phyloP scores from a whole-genome alignment of 306 rosid species.

The Hylodesmum podocarpum region DNA sequence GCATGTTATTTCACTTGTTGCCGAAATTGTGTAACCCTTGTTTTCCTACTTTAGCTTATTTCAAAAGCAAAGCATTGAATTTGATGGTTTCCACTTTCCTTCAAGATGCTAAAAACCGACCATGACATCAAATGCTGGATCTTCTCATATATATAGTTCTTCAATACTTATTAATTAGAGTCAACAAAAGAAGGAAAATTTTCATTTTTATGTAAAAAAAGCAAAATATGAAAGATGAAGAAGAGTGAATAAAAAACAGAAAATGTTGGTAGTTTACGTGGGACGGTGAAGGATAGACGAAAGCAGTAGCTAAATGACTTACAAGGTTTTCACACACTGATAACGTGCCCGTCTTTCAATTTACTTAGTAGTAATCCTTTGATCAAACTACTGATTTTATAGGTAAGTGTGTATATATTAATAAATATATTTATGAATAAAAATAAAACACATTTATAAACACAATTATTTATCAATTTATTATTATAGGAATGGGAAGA shows the following conservation, averaged over 20 bases:
- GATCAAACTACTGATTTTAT: background rate
- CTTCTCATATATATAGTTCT: background rate
- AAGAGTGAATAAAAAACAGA: background rate
- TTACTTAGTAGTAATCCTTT: background rate
- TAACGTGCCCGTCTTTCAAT: slow-evolving; percentile 29
- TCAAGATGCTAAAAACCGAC: background rate
- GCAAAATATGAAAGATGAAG: background rate
- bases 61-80: background rate
- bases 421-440: too few species aligned
- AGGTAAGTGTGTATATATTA: too few species aligned
- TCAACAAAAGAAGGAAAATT: background rate
- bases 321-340: background rate
- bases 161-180: background rate
- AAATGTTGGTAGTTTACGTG: background rate
- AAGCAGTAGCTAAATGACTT: background rate
- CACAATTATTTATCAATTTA: too few species aligned
- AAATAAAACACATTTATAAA: too few species aligned
- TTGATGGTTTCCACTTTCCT: background rate
- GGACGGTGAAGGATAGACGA: background rate
- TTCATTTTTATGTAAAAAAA: background rate
- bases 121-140: background rate
- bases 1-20: background rate
- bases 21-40: background rate
- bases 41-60: background rate
- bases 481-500: too few species aligned